Evolutionary conservation across 495 filamentous ascomycete genomes (phyloP).

Genomic region (Emericellopsis terricola): DNA sequence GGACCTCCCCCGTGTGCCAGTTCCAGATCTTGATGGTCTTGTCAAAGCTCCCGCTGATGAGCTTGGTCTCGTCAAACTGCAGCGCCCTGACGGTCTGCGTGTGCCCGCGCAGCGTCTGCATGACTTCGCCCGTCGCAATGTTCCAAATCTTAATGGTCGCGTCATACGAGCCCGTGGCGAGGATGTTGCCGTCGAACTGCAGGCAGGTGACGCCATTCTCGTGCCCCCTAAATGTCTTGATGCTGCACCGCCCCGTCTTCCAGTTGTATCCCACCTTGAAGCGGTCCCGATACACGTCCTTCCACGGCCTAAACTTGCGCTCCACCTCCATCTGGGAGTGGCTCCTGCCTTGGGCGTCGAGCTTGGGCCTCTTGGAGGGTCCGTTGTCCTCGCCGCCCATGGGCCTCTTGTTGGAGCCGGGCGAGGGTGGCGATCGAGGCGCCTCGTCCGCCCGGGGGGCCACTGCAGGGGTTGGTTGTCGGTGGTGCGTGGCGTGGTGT

Average conservation of each 20-base stretch:
- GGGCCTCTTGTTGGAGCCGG: constrained; percentile 5
- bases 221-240: constrained; percentile 70
- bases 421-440: neutral
- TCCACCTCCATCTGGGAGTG: constrained; percentile 6
- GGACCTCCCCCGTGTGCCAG: constrained; percentile 79
- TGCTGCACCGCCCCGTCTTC: constrained; percentile 80
- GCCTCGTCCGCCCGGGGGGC: neutral
- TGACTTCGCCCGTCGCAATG: constrained; percentile 67
- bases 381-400: constrained; percentile 11
- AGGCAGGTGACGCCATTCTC: constrained; percentile 90
- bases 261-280: constrained; percentile 75
- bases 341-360: constrained; percentile 9
- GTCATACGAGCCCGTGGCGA: constrained; percentile 92
- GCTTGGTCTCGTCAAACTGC: constrained; percentile 81
- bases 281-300: constrained; percentile 34
- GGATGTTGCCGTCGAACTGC: constrained; percentile 84
- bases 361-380: constrained; percentile 31
- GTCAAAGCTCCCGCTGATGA: constrained; percentile 74
- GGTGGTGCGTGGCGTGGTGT: constrained; percentile 42
- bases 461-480: constrained; percentile 13
- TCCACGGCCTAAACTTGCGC: constrained; percentile 56
- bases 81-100: constrained; percentile 66
- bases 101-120: constrained; percentile 71
- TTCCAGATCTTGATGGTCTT: constrained; percentile 82
- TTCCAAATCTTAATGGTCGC: constrained; percentile 92